Percentiles rank a stretch among this genome's conserved stretches.
Conservation (phyloP, 495 filamentous ascomycete genomes). For the Annulohypoxylon bovei region DNA sequence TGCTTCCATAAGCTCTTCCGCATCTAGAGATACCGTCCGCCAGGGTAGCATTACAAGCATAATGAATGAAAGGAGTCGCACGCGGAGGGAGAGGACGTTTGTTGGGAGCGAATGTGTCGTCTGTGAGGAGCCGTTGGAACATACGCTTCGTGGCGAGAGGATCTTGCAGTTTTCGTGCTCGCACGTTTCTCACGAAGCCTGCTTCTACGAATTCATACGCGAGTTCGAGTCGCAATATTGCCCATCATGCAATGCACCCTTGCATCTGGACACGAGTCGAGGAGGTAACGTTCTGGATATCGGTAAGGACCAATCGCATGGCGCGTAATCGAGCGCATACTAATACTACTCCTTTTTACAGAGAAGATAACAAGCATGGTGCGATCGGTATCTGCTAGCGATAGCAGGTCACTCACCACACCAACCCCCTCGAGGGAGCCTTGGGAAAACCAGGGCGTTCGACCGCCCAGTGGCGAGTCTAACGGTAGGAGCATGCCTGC, state of each 20-base stretch:
- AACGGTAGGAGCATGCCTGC: slow-evolving; percentile 48
- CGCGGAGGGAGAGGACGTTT: slow-evolving; percentile 91
- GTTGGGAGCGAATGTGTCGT: slow-evolving; percentile 94
- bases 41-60: slow-evolving; percentile 55
- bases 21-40: slow-evolving; percentile 51
- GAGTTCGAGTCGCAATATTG: slow-evolving; percentile 96
- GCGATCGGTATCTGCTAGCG: slow-evolving; percentile 78
- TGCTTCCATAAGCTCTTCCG: slow-evolving; percentile 52
- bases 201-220: slow-evolving; percentile 98
- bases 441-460: slow-evolving; percentile 60
- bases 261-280: slow-evolving; percentile 93
- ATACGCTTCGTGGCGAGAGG: slow-evolving; percentile 93
- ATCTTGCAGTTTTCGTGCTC: slow-evolving; percentile 95
- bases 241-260: slow-evolving; percentile 90
- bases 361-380: slow-evolving; percentile 97
- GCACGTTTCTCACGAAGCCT: slow-evolving; percentile 97
- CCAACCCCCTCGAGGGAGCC: slow-evolving; percentile 57
- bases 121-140: slow-evolving; percentile 96
- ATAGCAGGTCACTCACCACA: slow-evolving; percentile 64
- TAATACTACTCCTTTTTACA: slow-evolving; percentile 51
- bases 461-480: slow-evolving; percentile 61
- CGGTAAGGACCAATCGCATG: slow-evolving; percentile 65
- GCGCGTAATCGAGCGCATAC: slow-evolving; percentile 17
- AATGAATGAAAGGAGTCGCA: slow-evolving; percentile 82
- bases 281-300: slow-evolving; percentile 95